Conservation (phyloP, 1,284 basidiomycete species). For the Pholiota adiposa region DNA sequence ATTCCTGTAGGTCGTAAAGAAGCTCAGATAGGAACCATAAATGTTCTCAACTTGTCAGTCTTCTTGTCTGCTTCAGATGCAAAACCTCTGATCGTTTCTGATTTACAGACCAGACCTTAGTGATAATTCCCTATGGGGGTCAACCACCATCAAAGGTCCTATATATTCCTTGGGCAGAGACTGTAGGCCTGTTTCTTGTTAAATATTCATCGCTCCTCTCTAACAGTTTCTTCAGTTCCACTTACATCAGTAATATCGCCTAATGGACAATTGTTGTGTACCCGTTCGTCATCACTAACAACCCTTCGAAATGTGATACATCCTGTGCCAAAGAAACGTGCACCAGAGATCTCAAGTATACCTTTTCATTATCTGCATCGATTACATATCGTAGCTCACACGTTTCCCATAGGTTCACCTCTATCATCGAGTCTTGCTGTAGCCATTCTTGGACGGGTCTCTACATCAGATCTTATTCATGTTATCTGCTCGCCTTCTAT, state of each 20-base stretch:
- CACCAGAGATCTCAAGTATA: constrained; percentile 9
- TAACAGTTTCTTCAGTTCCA: constrained; percentile 45
- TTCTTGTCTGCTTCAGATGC: not conserved
- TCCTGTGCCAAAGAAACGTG: constrained; percentile 44
- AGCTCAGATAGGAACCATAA: constrained; percentile 51
- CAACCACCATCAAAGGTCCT: constrained; percentile 46
- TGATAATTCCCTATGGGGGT: constrained; percentile 56
- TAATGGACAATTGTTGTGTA: constrained; percentile 57
- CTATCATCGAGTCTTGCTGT: constrained; percentile 42
- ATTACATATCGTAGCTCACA: not conserved
- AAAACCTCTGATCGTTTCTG: not conserved
- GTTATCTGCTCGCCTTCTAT: constrained; percentile 46
- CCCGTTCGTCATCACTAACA: constrained; percentile 48
- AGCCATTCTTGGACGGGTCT: constrained; percentile 48
- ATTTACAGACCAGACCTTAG: constrained; percentile 53
- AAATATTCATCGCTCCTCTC: not conserved
- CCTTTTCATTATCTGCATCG: not conserved
- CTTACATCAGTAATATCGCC: constrained; percentile 51
- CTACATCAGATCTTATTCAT: constrained; percentile 59
- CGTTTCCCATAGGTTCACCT: constrained; percentile 14
- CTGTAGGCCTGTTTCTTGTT: constrained; percentile 38
- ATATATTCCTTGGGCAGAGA: constrained; percentile 47
- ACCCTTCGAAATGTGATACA: constrained; percentile 49
- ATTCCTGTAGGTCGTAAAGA: constrained; percentile 41
- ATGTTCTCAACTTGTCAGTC: constrained; percentile 58